phyloP scores from a whole-genome alignment of 208 protist species.

The Trypanosoma avium region DNA sequence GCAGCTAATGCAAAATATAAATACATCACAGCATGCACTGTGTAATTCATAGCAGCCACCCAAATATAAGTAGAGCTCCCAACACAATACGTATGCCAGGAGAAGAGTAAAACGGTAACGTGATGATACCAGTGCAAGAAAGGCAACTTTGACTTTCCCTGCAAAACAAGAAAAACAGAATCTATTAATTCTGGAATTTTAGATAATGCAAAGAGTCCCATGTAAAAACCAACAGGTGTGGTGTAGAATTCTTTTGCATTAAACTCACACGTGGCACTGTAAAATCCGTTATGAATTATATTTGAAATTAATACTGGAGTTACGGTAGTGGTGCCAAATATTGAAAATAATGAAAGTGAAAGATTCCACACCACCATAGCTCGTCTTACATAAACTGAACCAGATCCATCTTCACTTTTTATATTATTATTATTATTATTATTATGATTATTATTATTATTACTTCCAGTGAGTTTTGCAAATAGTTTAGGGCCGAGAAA shows the following conservation, averaged over 20 bases:
- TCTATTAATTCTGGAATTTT: conserved; percentile 69
- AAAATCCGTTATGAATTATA: conserved; percentile 16
- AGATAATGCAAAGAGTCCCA: conserved; percentile 49
- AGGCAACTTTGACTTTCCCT: conserved; percentile 51
- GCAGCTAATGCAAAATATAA: conserved; percentile 80
- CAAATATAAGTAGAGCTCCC: conserved; percentile 15
- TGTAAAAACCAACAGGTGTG: conserved; percentile 34
- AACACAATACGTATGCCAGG: conserved; percentile 43
- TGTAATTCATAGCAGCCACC: conserved; percentile 46
- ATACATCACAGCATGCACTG: conserved; percentile 49
- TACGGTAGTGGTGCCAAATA: conserved; percentile 33
- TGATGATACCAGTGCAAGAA: conserved; percentile 83
- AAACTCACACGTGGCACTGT: conserved; percentile 26
- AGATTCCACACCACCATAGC: conserved; percentile 52
- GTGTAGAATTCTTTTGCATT: conserved; percentile 31
- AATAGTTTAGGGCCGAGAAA: conserved; percentile 23
- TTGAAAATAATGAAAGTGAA: conserved; percentile 44
- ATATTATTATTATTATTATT: neutral
- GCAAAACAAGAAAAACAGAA: conserved; percentile 71
- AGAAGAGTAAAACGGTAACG: conserved; percentile 44
- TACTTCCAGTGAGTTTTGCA: conserved; percentile 6
- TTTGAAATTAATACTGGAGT: conserved; percentile 27
- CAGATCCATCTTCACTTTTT: conserved; percentile 10
- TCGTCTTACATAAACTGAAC: conserved; percentile 11
- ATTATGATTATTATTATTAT: conserved; percentile 3